Evolutionary conservation across 495 filamentous ascomycete species (phyloP), one percentile per base, ranked within the genome.

Genomic region (Podospora pseudopauciseta): DNA sequence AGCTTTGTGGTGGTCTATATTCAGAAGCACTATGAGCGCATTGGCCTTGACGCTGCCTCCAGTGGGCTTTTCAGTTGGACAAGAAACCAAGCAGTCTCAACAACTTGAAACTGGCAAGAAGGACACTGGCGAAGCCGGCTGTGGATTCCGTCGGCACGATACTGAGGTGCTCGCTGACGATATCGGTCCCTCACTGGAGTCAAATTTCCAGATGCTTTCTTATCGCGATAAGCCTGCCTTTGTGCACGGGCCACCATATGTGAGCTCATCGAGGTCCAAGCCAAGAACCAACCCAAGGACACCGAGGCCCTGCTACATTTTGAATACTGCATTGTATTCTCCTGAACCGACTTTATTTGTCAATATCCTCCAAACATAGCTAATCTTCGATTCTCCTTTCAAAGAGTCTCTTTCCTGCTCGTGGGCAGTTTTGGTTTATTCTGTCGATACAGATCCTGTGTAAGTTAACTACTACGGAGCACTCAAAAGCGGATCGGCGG

Each of bases 11-110:
- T 4, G 67, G 63, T 39, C 66, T 68, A 32, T 32, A 39, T 66
- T 7, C 11, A 69, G 66, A 19, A 61, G 62, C 62, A 66, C 70
- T 67, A 74, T 55, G 30, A 74, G 68, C 68, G 67, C 72, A 71
- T 71, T 66, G 28, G 58, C 11, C 27, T 65, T 65, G 65, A 53
- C 44, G 18, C 63, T 16, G 65, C 67, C 65, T 28, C 28, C 13
- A 34, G 27, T 34, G 58, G 20, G 49, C 30, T 57, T 58, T 63
- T 30, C 60, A 63, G 63, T 2, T 32, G 57, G n/a, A 60, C 54
- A 60, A 39, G 60, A 11, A 68, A 59, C 66, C 56, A 26, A 61
- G 34, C 1, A 68, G 63, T 63, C 23, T 64, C 34, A 39, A 65
- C 68, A 70, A 58, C 44, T 64, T 62, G 53, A 28, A 39, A 44